Conservation (phyloP, 1,139 yeast species). For the Yamadazyma aaseri region DNA sequence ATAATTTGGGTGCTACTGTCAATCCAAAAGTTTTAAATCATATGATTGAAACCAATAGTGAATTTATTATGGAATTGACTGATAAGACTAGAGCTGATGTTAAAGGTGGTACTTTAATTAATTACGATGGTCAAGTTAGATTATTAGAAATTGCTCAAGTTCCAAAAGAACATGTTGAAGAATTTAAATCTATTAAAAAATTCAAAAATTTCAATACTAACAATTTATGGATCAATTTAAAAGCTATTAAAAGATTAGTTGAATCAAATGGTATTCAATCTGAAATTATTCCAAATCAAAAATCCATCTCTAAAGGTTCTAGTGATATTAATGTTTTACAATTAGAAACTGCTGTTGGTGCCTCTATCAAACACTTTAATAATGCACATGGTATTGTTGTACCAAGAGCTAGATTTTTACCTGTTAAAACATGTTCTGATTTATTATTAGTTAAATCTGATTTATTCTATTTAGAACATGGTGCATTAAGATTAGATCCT, state of each 20-base stretch:
- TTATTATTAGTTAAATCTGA: slow-evolving; percentile 94
- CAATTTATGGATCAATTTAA: slow-evolving; percentile 94
- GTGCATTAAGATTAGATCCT: slow-evolving; percentile 82
- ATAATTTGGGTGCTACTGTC: slow-evolving; percentile 97
- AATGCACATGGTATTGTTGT: slow-evolving; percentile 98
- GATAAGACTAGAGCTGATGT: slow-evolving; percentile 99
- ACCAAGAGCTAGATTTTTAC: slow-evolving; percentile 96
- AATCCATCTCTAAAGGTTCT: slow-evolving; percentile 75
- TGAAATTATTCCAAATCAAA: slow-evolving; percentile 94
- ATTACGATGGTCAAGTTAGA: slow-evolving; percentile 93
- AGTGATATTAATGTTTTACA: slow-evolving; percentile 84
- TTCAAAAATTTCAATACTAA: slow-evolving; percentile 98
- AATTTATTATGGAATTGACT: slow-evolving; percentile 96
- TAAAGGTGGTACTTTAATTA: slow-evolving; percentile 97
- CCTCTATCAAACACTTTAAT: slow-evolving; percentile 93
- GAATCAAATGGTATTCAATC: slow-evolving; percentile 80
- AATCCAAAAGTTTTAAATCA: slow-evolving; percentile 88
- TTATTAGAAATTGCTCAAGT: slow-evolving; percentile 97
- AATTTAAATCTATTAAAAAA: slow-evolving; percentile 94
- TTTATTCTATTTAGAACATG: slow-evolving; percentile 86
- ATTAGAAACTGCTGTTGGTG: slow-evolving; percentile 98
- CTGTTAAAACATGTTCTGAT: slow-evolving; percentile 97
- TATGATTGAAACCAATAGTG: slow-evolving; percentile 88
- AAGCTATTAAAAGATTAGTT: slow-evolving; percentile 89
- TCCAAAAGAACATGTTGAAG: slow-evolving; percentile 98